Evolutionary conservation across 1,284 basidiomycete genomes (phyloP).

Genomic region (Stereum hirsutum): DNA sequence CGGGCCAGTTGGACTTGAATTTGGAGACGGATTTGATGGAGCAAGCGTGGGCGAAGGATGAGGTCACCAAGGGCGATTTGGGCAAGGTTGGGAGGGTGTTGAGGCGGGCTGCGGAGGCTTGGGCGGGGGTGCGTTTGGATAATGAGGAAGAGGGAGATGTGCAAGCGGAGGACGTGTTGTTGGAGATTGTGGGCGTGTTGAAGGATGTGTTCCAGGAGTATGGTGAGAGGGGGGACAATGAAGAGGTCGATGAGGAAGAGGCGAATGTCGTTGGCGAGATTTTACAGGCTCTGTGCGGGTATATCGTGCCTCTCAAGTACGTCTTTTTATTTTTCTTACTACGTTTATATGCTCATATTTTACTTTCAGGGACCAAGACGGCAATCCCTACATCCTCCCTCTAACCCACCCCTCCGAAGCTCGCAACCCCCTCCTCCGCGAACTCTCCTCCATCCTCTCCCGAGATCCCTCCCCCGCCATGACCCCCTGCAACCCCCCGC

Average conservation of each 20-base stretch:
- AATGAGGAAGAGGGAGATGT: slow-evolving; percentile 16
- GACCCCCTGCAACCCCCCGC: slow-evolving; percentile 44
- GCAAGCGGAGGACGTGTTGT: slow-evolving; percentile 43
- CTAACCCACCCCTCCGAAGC: slow-evolving; percentile 39
- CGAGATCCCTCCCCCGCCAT: slow-evolving; percentile 46
- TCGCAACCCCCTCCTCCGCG: slow-evolving; percentile 47
- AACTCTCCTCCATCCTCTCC: slow-evolving; percentile 48
- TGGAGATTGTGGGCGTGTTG: slow-evolving; percentile 56
- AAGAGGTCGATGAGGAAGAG: slow-evolving; percentile 55
- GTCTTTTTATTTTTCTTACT: slow-evolving; percentile 13
- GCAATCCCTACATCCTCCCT: slow-evolving; percentile 42
- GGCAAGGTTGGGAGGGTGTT: slow-evolving; percentile 46
- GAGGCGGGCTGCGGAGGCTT: slow-evolving; percentile 41
- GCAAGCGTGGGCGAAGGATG: slow-evolving; percentile 60
- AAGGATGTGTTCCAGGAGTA: slow-evolving; percentile 67
- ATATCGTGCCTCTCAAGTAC: slow-evolving; percentile 46
- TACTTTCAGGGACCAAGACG: slow-evolving; percentile 38
- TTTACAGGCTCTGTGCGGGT: slow-evolving; percentile 44
- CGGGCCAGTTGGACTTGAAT: slow-evolving; percentile 40
- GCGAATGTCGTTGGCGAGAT: slow-evolving; percentile 51
- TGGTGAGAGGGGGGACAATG: slow-evolving; percentile 52
- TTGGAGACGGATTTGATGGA: slow-evolving; percentile 56
- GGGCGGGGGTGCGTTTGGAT: slow-evolving; percentile 29
- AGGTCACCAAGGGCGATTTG: slow-evolving; percentile 51
- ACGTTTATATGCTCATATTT: slow-evolving; percentile 3